Conservation (phyloP, 306 rosid genomes). For the Acacia confusa region DNA sequence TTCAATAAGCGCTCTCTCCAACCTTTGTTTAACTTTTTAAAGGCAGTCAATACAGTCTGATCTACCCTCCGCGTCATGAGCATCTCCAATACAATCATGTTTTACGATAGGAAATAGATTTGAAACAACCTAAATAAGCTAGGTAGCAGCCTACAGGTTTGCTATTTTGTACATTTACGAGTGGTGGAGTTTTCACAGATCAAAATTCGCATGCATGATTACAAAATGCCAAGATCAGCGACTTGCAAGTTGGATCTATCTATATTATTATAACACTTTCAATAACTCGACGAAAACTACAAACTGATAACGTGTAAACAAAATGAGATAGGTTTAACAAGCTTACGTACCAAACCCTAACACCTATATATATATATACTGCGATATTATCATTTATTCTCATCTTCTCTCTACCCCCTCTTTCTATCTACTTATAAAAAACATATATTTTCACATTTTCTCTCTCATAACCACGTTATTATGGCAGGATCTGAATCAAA, state of each 20-base stretch:
- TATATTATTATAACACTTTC: not conserved
- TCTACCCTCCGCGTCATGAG: not conserved
- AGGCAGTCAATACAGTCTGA: too few species aligned
- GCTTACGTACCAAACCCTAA: conserved; percentile 29
- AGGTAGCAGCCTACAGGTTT: not conserved
- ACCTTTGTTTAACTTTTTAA: too few species aligned
- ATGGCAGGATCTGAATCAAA: conserved; percentile 65
- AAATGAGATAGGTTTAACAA: conserved; percentile 41
- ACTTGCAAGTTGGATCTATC: conserved; percentile 37
- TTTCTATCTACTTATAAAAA: not conserved
- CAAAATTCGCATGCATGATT: conserved; percentile 16
- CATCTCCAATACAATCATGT: too few species aligned
- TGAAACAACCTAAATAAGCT: not conserved
- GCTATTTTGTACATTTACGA: conserved; percentile 10
- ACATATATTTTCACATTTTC: not conserved
- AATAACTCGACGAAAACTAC: conserved; percentile 30
- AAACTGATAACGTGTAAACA: conserved; percentile 16
- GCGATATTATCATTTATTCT: not conserved
- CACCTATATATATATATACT: conserved; percentile 31
- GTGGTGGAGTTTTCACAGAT: conserved; percentile 20
- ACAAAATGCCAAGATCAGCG: conserved; percentile 25
- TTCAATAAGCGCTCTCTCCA: too few species aligned
- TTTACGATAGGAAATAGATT: not conserved
- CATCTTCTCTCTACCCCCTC: not conserved
- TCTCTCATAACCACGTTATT: not conserved